These are phyloP conservation scores for Tetrastigma voinierianum DNA, from an alignment of 164 flowering plant species.

Conservation along the genomic window DNA sequence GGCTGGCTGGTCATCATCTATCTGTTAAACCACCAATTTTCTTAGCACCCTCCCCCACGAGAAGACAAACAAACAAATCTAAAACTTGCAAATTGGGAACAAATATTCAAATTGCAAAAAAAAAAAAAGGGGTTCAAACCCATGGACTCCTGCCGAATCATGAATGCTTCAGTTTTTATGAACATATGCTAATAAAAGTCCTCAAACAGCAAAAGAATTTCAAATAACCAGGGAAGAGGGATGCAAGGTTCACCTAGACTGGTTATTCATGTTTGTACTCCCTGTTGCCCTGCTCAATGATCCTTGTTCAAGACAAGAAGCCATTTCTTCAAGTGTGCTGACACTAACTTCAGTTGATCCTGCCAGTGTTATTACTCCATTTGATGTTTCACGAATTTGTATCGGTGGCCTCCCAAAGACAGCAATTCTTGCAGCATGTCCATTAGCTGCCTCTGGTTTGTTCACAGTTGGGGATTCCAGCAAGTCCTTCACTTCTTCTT, in stretches of 20 bases:
- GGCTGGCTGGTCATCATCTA: too few relatives aligned
- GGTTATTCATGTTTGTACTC: slow-evolving; percentile 92
- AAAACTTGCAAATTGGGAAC: too few relatives aligned
- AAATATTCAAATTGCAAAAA: too few relatives aligned
- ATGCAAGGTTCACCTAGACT: slow-evolving; percentile 58
- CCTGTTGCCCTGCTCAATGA: slow-evolving; percentile 81
- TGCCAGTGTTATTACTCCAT: slow-evolving; percentile 81
- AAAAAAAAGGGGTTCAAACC: too few relatives aligned
- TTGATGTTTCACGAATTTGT: slow-evolving; percentile 82
- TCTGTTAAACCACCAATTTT: too few relatives aligned
- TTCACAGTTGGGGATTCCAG: slow-evolving; percentile 50
- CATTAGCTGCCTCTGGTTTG: slow-evolving; percentile 55
- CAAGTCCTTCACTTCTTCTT: slow-evolving; percentile 88
- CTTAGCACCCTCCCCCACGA: too few relatives aligned
- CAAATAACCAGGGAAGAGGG: neutral
- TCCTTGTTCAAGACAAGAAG: slow-evolving; percentile 79
- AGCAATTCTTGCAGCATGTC: slow-evolving; percentile 47
- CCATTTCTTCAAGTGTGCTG: slow-evolving; percentile 81
- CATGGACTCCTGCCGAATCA: too few relatives aligned
- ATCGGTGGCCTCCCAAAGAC: slow-evolving; percentile 70
- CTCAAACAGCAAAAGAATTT: neutral
- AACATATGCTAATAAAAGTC: neutral
- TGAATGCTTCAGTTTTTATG: neutral
- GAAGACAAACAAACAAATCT: too few relatives aligned
- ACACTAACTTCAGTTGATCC: slow-evolving; percentile 79